Conservation (phyloP, 176 grass and related monocot genomes). For the Phoenix dactylifera region DNA sequence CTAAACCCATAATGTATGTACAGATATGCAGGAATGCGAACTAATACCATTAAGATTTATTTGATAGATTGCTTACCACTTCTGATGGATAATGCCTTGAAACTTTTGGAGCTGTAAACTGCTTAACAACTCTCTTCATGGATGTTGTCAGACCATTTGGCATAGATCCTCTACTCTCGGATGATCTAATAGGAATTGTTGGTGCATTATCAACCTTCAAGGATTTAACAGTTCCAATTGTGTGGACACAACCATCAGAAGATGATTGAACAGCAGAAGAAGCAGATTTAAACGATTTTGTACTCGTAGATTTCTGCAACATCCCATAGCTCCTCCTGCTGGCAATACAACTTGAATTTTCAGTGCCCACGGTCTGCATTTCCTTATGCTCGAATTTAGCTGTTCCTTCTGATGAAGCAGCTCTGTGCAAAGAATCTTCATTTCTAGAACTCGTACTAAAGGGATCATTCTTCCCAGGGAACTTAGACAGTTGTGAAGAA, state of each 20-base stretch:
- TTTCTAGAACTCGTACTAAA: slow-evolving; percentile 6
- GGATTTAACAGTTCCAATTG: slow-evolving; percentile 14
- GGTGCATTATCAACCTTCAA: slow-evolving; percentile 31
- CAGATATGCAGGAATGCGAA: too few species aligned
- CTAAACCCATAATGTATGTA: too few species aligned
- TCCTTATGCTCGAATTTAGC: slow-evolving; percentile 21
- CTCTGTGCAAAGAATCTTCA: slow-evolving; percentile 8
- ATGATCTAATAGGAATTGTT: slow-evolving; percentile 14
- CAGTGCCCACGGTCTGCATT: slow-evolving; percentile 7
- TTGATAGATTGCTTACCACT: slow-evolving; percentile 38
- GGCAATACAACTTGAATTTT: slow-evolving; percentile 4
- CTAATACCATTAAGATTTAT: too few species aligned
- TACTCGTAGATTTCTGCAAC: slow-evolving; percentile 7
- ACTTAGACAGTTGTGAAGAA: too few species aligned
- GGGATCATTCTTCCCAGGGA: too few species aligned
- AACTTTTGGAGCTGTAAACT: slow-evolving; percentile 38
- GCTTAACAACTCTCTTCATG: slow-evolving; percentile 39
- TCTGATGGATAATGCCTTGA: slow-evolving; percentile 43
- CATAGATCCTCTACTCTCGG: slow-evolving; percentile 24
- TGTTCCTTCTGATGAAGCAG: slow-evolving; percentile 14
- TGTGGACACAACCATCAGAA: slow-evolving; percentile 13
- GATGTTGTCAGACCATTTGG: slow-evolving; percentile 27
- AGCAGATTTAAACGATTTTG: slow-evolving; percentile 19
- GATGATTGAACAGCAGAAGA: slow-evolving; percentile 25
- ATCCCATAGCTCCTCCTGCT: neutral